Evolutionary conservation across 2,329 filamentous ascomycete species (phyloP), one percentile per base, ranked within the genome.

Genomic region (Fusarium fracticaudum): DNA sequence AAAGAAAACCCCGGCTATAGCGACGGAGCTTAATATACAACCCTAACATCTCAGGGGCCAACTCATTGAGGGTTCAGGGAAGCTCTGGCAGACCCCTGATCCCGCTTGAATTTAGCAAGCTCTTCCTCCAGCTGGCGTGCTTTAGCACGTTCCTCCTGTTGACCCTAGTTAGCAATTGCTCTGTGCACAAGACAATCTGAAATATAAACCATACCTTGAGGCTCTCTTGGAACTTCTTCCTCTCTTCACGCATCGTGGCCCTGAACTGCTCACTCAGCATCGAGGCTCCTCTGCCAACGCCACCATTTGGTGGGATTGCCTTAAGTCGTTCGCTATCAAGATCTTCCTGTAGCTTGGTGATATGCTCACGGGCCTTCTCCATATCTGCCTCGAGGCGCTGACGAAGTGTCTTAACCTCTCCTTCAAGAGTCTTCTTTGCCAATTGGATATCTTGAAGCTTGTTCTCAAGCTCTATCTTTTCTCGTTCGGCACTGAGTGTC

Each of bases 221-320:
- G 67, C 88, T 87, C 72, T 89, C 87, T 71, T 89, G 87, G 81
- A 88, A 89, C 80, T 86, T 88, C 83, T 85, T 88, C 73, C 87
- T 84, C 82, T 89, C 87, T 78, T 88, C 87, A 75, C 87, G 85
- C 87, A 89, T 88, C 29, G 86, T 88, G 13, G 85, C 82, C 54
- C 87, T 80, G 81, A 89, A 89, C 80, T 89, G 87, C 81, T 89
- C 87, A 77, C 87, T 89, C 71, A 89, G 82, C 84, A 88, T 84
- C 14, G 83, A 83, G 18, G 87, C 87, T 5, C 87, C 87, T 60
- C 81, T 80, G 12, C 78, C 79, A 6, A 80, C 77, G 22, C 80
- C 81, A 22, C 79, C 81, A 18, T 78, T 77, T 6, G 79, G 81
- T 11, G 79, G 77, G 22, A 77, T 78, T n/a, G 81, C 84, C 81